Evolutionary conservation across 306 rosid species (phyloP), one percentile per base, ranked within the genome.

Genomic region (Glycyrrhiza uralensis): DNA sequence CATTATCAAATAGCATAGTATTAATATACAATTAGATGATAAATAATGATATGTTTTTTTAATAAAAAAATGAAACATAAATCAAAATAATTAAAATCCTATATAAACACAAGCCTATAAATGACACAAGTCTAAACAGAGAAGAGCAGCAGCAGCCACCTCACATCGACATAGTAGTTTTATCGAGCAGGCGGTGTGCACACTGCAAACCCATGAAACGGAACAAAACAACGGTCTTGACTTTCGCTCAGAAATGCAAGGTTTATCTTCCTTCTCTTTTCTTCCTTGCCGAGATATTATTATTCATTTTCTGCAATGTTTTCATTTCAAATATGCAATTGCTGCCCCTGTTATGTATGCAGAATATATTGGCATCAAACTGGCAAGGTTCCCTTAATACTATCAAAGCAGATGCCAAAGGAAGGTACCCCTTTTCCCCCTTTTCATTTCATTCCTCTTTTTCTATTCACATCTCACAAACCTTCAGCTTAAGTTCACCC

Each of bases 361-460:
- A 91, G 99, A 84, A 76, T 59, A 86, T 94, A 58, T 79, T 89
- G 80, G 88, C 93, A 58, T 84, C 99, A 26, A 94, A 88, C 30
- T 94, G 99, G 97, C 89, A 82, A 71, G 96, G 94, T 32, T 83
- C 79, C 28, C 94, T 90, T 62, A 90, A 87, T 58, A 91, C 98
- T 45, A 74, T 93, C 74, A 94, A 86, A 81, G 95, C 87, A 23
- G 97, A 91, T 68, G 89, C 86, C 36, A 88, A 89, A 83, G 99
- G 96, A 85, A 87, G 99, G 99, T 94, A 76, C 46, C 65, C 59
- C 38, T 24, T 66, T 77, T 30, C 1, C n/a, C 17, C 17, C n/a
- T 29, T 38, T 63, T 33, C 1, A 33, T 13, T 55, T 10, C 30
- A 41, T 22, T 28, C 12, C 22, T 2, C 33, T 1, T 44, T 76